Evolutionary conservation across 441 rosid species (phyloP), one percentile per base, ranked within the genome.

Genomic region (Capsella rubella): DNA sequence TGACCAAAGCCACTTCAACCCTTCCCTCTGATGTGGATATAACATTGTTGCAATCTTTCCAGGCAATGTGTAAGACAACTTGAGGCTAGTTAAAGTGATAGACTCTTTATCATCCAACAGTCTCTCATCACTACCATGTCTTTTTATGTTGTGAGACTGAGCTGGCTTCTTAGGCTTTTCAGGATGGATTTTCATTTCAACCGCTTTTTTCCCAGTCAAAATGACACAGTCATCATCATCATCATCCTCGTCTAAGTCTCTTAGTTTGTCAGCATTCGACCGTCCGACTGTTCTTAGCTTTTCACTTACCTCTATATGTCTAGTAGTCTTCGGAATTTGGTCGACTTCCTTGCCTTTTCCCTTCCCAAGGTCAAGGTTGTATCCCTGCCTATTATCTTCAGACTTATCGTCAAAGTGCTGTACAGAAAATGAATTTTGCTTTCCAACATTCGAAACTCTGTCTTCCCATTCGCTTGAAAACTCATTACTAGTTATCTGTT

Each of bases 1-100:
- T 47, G 96, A 87, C 99, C 99, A 95, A 49, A 95, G 86, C 98
- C 99, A 95, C 81, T 76, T 89, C 75, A 92, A 72, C 67, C 99
- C 98, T 64, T 92, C 98, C 49, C 89, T 83, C 79, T 95, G 99
- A 78, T 95, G 98, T 13, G 87, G 86, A 82, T 79, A 95, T 81
- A 95, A 72, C 84, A 85, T 87, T 14, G 79, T 87, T 16, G 93
- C 90, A 73, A 92, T 79, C 77, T 76, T 85, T 15, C 85, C 81
- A 0, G 85, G 88, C 58, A 92, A 79, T 63, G 65, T 79, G 82
- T 83, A 95, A 28, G 87, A 80, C 52, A 73, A 84, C 16, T 73
- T 81, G 21, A 72, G 83, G 65, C 89, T 87, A 70, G 54, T 77
- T 74, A 95, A 83, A 54, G 73, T 73, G 72, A 95, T 69, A 65